A percentile compares a stretch with the other conserved stretches of the same genome.
These are phyloP conservation scores for Fusarium paranaense DNA, from an alignment of 2,329 filamentous ascomycete genomes.

Conservation along the genomic window DNA sequence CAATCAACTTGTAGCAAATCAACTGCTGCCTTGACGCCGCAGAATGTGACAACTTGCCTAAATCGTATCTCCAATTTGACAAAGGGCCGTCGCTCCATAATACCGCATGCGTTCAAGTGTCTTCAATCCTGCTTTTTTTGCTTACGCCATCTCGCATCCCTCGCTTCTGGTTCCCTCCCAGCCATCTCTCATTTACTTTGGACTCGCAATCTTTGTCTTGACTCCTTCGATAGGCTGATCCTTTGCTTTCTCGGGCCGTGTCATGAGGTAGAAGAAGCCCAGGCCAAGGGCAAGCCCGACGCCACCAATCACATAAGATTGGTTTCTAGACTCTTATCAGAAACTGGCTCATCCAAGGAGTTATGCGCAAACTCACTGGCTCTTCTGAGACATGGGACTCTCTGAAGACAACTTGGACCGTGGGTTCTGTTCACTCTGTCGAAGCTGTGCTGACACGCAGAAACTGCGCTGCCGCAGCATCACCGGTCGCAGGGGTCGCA, in stretches of 20 bases:
- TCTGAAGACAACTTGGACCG: conserved; percentile 6
- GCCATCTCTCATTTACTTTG: neutral
- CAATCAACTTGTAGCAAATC: neutral
- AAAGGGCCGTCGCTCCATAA: neutral
- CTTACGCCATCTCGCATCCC: conserved; percentile 27
- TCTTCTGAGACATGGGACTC: neutral
- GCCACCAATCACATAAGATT: conserved; percentile 16
- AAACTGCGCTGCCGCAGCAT: conserved; percentile 19
- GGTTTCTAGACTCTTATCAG: conserved; percentile 6
- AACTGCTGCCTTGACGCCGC: neutral
- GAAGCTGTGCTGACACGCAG: conserved; percentile 1
- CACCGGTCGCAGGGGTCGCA: conserved; percentile 24
- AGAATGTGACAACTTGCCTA: neutral
- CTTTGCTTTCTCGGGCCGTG: conserved; percentile 21
- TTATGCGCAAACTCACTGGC: neutral
- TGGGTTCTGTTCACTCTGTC: conserved; percentile 1
- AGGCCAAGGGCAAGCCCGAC: conserved; percentile 30
- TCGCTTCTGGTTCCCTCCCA: neutral
- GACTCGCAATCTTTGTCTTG: neutral
- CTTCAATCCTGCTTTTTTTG: conserved; percentile 3
- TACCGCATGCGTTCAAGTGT: neutral
- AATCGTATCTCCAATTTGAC: neutral
- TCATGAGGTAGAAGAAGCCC: conserved; percentile 29
- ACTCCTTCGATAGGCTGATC: conserved; percentile 8
- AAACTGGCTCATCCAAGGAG: neutral